Percentiles rank a stretch among this genome's conserved stretches.
Evolutionary conservation across 768 basidiomycete species (phyloP).

Genomic region (Suillus alpinus): DNA sequence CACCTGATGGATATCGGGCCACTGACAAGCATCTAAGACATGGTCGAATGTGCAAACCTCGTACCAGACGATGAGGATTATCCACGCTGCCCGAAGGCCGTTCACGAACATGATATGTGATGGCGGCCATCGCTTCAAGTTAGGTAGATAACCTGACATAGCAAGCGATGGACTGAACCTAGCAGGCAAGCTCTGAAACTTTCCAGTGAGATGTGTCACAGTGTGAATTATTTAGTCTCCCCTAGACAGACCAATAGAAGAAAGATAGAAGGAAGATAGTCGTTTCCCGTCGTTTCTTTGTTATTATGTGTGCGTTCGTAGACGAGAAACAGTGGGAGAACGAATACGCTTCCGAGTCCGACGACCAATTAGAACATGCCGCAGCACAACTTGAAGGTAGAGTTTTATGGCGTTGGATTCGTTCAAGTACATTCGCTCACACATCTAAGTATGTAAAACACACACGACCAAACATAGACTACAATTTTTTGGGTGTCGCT

Average conservation of each 20-base stretch:
- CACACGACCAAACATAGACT: too few species aligned
- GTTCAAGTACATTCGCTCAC: too few species aligned
- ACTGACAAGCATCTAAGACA: constrained; percentile 48
- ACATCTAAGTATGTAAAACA: too few species aligned
- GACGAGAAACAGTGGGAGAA: not conserved
- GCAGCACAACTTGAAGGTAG: not conserved
- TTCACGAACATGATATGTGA: constrained; percentile 37
- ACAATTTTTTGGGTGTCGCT: too few species aligned
- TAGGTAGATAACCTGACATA: not conserved
- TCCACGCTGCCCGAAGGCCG: constrained; percentile 56
- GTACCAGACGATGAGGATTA: constrained; percentile 62
- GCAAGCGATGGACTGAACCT: not conserved
- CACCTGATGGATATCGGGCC: constrained; percentile 52
- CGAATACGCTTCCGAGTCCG: not conserved
- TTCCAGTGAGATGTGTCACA: not conserved
- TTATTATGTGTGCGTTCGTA: not conserved
- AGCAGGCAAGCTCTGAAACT: not conserved
- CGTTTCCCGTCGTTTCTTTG: not conserved
- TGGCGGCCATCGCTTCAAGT: not conserved
- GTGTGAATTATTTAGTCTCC: too few species aligned
- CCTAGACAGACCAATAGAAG: not conserved
- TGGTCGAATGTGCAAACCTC: constrained; percentile 60
- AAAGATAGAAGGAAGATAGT: not conserved
- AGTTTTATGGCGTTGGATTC: too few species aligned
- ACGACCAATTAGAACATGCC: not conserved